phyloP scores from a whole-genome alignment of 2,329 filamentous ascomycete genomes.

The Talaromyces sp. region DNA sequence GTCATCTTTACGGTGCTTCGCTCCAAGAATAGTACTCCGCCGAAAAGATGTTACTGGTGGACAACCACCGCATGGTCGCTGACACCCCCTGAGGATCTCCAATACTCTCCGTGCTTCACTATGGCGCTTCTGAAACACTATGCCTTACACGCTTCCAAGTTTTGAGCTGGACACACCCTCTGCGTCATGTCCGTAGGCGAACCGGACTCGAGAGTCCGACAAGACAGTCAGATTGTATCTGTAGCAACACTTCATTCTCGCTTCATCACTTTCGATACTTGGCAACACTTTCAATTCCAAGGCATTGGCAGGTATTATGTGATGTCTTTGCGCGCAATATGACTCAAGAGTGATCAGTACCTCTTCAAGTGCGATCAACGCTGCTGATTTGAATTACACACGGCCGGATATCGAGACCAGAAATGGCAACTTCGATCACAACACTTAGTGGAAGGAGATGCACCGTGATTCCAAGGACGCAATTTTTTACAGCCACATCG shows the following conservation, averaged over 20 bases:
- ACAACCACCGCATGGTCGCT: background rate
- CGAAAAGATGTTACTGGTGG: background rate
- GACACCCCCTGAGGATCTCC: slow-evolving; percentile 8
- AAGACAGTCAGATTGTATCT: background rate
- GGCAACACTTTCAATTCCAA: background rate
- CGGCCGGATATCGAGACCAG: background rate
- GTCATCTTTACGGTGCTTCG: background rate
- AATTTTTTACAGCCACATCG: slow-evolving; percentile 21
- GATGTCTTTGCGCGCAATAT: slow-evolving; percentile 1
- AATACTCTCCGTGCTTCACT: slow-evolving; percentile 15
- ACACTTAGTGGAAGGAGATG: slow-evolving; percentile 27
- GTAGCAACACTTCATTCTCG: background rate
- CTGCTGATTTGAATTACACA: background rate
- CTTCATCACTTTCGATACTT: background rate
- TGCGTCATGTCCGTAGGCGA: background rate
- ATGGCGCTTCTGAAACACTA: slow-evolving; percentile 18
- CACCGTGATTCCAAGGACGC: slow-evolving; percentile 26
- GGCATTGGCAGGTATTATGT: slow-evolving; percentile 2
- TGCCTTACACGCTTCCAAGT: background rate
- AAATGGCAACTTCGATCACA: slow-evolving; percentile 21
- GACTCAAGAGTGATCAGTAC: background rate
- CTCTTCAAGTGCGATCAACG: background rate
- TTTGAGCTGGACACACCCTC: background rate
- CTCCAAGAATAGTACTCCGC: background rate
- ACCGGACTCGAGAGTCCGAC: background rate